These are phyloP conservation scores for Cladophialophora carrionii DNA, from an alignment of 2,329 filamentous ascomycete species.

Conservation along the genomic window DNA sequence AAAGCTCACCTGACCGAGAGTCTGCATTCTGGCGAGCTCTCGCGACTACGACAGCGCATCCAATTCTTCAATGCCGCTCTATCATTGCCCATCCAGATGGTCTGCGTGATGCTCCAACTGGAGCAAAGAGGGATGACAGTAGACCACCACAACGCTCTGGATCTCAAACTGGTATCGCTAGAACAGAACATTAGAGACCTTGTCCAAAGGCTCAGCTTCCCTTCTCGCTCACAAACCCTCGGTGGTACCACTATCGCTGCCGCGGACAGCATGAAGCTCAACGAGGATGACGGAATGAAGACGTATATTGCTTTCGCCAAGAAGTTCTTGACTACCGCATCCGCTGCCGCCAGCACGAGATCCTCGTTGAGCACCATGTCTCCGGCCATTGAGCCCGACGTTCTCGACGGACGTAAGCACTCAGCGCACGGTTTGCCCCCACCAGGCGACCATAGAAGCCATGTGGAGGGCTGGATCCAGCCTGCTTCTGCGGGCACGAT, in stretches of 20 bases:
- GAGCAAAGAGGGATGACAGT: slow-evolving; percentile 33
- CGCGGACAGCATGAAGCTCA: slow-evolving; percentile 12
- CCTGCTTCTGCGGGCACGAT: slow-evolving; percentile 2
- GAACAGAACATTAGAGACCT: slow-evolving; percentile 27
- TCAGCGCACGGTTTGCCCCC: slow-evolving; percentile 8
- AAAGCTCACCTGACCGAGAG: slow-evolving; percentile 33
- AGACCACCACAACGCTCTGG: slow-evolving; percentile 29
- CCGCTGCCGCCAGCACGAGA: slow-evolving; percentile 35
- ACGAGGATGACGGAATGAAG: slow-evolving; percentile 28
- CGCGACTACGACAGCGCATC: slow-evolving; percentile 35
- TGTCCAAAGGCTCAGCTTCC: slow-evolving; percentile 13
- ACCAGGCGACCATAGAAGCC: slow-evolving; percentile 13
- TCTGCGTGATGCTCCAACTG: slow-evolving; percentile 36
- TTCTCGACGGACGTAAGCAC: slow-evolving; percentile 2
- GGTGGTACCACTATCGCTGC: slow-evolving; percentile 23
- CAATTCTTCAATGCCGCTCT: slow-evolving; percentile 35
- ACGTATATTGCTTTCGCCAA: slow-evolving; percentile 36
- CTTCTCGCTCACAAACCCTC: slow-evolving; percentile 21
- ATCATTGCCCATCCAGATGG: slow-evolving; percentile 37
- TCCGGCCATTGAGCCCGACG: slow-evolving; percentile 24
- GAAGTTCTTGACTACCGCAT: slow-evolving; percentile 34
- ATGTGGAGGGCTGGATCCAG: slow-evolving; percentile 26
- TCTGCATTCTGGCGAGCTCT: slow-evolving; percentile 34
- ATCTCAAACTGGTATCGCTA: slow-evolving; percentile 25
- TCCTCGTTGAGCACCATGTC: slow-evolving; percentile 34